Evolutionary conservation across 2,329 filamentous ascomycete species (phyloP).

Genomic region (Microsporum ferrugineum): DNA sequence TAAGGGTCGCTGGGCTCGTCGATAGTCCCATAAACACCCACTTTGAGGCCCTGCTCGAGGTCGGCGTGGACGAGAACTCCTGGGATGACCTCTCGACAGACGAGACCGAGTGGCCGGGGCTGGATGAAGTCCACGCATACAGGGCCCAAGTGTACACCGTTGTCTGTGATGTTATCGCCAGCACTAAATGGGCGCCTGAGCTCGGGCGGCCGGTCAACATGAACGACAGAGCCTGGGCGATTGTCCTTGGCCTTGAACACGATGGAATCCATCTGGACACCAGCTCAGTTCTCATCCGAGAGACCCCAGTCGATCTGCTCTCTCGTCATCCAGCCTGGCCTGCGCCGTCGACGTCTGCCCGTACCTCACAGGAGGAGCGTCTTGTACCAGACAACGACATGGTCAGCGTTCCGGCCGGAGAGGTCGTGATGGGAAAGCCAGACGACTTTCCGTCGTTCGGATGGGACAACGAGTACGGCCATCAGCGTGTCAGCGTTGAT

Average conservation of each 20-base stretch:
- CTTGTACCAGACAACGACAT: neutral
- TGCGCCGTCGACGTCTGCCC: neutral
- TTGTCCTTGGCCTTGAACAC: neutral
- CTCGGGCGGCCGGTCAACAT: neutral
- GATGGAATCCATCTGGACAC: slow-evolving; percentile 1
- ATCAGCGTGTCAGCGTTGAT: neutral
- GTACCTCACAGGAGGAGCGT: neutral
- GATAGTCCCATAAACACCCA: neutral
- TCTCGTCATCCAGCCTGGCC: neutral
- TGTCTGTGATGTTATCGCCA: neutral
- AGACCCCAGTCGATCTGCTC: neutral
- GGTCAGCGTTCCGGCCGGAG: neutral
- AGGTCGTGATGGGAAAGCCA: slow-evolving; percentile 1
- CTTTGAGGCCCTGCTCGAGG: neutral
- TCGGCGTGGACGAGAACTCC: neutral
- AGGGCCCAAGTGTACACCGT: neutral
- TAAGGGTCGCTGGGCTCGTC: neutral
- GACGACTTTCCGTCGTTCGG: neutral
- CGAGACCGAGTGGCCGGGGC: neutral
- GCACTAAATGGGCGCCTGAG: neutral
- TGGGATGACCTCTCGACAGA: neutral
- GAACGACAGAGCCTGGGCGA: neutral
- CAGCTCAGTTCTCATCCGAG: neutral
- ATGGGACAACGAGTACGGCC: slow-evolving; percentile 1
- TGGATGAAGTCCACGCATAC: neutral